phyloP scores from a whole-genome alignment of 2,329 filamentous ascomycete genomes.

The Saccharata proteae region DNA sequence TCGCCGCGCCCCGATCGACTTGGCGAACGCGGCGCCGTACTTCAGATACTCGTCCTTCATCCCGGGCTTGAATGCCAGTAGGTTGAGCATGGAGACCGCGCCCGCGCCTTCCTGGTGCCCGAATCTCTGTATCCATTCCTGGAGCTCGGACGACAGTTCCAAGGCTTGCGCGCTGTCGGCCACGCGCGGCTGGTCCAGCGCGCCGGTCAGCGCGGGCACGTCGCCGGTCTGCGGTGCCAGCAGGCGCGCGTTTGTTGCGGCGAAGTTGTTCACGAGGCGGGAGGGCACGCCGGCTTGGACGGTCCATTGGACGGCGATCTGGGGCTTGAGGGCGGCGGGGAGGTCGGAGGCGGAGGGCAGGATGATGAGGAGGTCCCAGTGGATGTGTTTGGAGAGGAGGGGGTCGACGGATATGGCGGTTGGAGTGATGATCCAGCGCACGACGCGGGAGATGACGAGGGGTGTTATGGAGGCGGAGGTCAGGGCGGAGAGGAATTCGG shows the following conservation, averaged over 20 bases:
- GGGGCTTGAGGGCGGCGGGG: conserved; percentile 13
- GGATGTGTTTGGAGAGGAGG: conserved; percentile 28
- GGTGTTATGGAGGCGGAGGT: conserved; percentile 22
- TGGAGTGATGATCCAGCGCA: conserved; percentile 40
- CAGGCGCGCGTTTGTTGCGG: conserved; percentile 23
- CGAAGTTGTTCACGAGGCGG: conserved; percentile 26
- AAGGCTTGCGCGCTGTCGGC: conserved; percentile 35
- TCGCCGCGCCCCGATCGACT: conserved; percentile 37
- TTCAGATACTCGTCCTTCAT: conserved; percentile 42
- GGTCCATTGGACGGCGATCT: conserved; percentile 17
- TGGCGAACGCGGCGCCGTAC: conserved; percentile 44
- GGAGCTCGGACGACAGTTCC: conserved; percentile 41
- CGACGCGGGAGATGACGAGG: conserved; percentile 30
- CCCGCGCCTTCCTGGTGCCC: conserved; percentile 16
- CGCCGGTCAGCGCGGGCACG: conserved; percentile 26
- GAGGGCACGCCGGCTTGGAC: conserved; percentile 33
- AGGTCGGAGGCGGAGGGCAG: conserved; percentile 19
- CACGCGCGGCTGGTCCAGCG: conserved; percentile 18
- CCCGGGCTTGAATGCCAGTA: conserved; percentile 44
- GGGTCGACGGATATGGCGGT: conserved; percentile 27
- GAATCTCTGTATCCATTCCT: conserved; percentile 36
- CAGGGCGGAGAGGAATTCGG: conserved; percentile 31
- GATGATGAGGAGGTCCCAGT: conserved; percentile 40
- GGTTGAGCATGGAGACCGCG: conserved; percentile 52
- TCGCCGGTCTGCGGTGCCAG: conserved; percentile 24